Evolutionary conservation across 2,329 filamentous ascomycete genomes (phyloP).

Genomic region (Aspergillus sp.): DNA sequence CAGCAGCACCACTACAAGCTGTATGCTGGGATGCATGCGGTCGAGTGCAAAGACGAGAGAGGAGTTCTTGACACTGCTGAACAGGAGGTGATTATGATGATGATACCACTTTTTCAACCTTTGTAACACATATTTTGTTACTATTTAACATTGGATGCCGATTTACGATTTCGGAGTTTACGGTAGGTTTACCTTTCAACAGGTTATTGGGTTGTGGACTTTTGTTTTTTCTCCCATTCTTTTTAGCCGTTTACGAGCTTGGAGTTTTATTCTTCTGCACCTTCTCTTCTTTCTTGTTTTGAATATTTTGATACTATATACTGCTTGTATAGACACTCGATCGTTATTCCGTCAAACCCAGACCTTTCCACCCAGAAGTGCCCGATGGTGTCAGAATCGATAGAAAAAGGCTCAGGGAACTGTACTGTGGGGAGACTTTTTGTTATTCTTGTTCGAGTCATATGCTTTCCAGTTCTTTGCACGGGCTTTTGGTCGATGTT

Average conservation of each 20-base stretch:
- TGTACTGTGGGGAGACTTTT: too few relatives aligned
- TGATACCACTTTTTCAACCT: conserved; percentile 5
- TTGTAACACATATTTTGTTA: conserved; percentile 9
- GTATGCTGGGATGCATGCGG: conserved; percentile 94
- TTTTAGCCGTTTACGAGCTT: not conserved
- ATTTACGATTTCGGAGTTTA: conserved; percentile 32
- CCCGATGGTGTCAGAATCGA: too few relatives aligned
- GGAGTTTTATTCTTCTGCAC: too few relatives aligned
- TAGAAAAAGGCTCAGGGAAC: too few relatives aligned
- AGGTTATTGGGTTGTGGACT: conserved; percentile 26
- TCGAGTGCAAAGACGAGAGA: conserved; percentile 89
- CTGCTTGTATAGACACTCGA: too few relatives aligned
- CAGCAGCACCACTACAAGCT: conserved; percentile 87
- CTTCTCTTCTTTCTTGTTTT: too few relatives aligned
- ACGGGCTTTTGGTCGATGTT: too few relatives aligned
- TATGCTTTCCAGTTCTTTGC: too few relatives aligned
- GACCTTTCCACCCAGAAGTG: too few relatives aligned
- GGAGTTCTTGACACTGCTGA: conserved; percentile 83
- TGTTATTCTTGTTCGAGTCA: too few relatives aligned
- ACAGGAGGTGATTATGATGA: conserved; percentile 40
- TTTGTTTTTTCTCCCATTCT: conserved; percentile 8
- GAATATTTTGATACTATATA: too few relatives aligned
- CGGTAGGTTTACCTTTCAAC: conserved; percentile 36
- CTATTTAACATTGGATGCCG: conserved; percentile 19
- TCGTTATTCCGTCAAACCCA: too few relatives aligned